These are phyloP conservation scores for Thozetella sp. DNA, from an alignment of 495 filamentous ascomycete genomes.

Conservation along the genomic window DNA sequence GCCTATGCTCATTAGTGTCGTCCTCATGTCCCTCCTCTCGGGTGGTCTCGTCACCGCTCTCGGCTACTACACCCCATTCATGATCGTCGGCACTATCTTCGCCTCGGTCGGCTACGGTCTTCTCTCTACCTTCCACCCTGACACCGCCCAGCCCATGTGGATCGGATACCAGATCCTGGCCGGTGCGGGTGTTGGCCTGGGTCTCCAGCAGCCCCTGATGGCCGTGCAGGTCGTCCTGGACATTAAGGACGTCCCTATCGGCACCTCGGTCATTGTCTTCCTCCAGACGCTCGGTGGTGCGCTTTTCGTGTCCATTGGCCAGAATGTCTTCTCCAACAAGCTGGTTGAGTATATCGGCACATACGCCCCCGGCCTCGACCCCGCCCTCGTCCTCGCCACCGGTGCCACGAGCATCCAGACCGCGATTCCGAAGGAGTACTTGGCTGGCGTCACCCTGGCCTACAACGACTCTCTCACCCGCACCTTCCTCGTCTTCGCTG, in stretches of 20 bases:
- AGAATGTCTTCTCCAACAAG: slow-evolving; percentile 78
- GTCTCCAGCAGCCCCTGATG: slow-evolving; percentile 69
- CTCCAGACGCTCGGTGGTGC: slow-evolving; percentile 73
- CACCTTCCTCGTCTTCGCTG: slow-evolving; percentile 70
- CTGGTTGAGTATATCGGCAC: slow-evolving; percentile 57
- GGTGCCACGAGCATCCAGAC: slow-evolving; percentile 70
- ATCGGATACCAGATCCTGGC: slow-evolving; percentile 77
- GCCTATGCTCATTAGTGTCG: slow-evolving; percentile 67
- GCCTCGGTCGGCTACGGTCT: slow-evolving; percentile 70
- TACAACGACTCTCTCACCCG: slow-evolving; percentile 73
- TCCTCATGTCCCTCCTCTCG: slow-evolving; percentile 60
- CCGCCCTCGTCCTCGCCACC: slow-evolving; percentile 48
- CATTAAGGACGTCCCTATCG: slow-evolving; percentile 64
- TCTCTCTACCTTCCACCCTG: slow-evolving; percentile 60
- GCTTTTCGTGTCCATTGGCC: slow-evolving; percentile 72
- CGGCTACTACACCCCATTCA: slow-evolving; percentile 80
- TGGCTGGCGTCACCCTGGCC: slow-evolving; percentile 60
- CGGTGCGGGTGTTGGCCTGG: slow-evolving; percentile 69
- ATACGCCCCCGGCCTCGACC: slow-evolving; percentile 53
- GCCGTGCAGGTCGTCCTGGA: slow-evolving; percentile 69
- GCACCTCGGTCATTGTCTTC: slow-evolving; percentile 69
- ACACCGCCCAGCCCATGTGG: slow-evolving; percentile 62
- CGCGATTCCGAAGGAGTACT: slow-evolving; percentile 39
- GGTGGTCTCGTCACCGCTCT: slow-evolving; percentile 62
- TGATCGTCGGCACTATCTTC: slow-evolving; percentile 62